Evolutionary conservation across 306 rosid species (phyloP).

Genomic region (Corylus americana): DNA sequence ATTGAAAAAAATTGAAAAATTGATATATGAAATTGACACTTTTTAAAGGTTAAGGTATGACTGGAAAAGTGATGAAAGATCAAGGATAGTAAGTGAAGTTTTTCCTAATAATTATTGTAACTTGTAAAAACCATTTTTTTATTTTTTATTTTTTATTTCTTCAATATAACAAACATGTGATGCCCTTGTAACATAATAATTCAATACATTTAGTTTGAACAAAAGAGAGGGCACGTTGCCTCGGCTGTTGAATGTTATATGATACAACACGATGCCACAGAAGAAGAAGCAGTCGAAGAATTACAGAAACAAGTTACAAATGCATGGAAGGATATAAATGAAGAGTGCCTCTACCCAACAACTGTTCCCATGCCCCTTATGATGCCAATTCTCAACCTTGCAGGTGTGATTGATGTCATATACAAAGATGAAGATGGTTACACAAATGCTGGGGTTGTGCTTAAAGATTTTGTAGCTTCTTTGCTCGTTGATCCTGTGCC

Average conservation of each 20-base stretch:
- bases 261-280: slow-evolving; percentile 20
- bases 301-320: slow-evolving; percentile 7
- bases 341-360: slow-evolving; percentile 28
- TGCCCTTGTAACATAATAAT: too few relatives aligned
- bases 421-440: not conserved
- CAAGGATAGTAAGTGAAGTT: too few relatives aligned
- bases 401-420: slow-evolving; percentile 26
- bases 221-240: slow-evolving; percentile 29
- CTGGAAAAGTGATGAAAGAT: too few relatives aligned
- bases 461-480: not conserved
- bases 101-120: too few relatives aligned
- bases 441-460: not conserved
- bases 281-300: slow-evolving; percentile 25
- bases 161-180: too few relatives aligned
- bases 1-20: too few relatives aligned
- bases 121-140: too few relatives aligned
- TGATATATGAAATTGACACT: too few relatives aligned
- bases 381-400: slow-evolving; percentile 34
- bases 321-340: slow-evolving; percentile 46
- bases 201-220: slow-evolving; percentile 24
- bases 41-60: too few relatives aligned
- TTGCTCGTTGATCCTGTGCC: not conserved
- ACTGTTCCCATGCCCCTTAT: slow-evolving; percentile 33
- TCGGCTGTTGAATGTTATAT: slow-evolving; percentile 37
- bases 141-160: too few relatives aligned